Percentiles rank a stretch among this genome's conserved stretches.
Conservation (phyloP, 1,139 yeast genomes). For the Kodamaea sp. region DNA sequence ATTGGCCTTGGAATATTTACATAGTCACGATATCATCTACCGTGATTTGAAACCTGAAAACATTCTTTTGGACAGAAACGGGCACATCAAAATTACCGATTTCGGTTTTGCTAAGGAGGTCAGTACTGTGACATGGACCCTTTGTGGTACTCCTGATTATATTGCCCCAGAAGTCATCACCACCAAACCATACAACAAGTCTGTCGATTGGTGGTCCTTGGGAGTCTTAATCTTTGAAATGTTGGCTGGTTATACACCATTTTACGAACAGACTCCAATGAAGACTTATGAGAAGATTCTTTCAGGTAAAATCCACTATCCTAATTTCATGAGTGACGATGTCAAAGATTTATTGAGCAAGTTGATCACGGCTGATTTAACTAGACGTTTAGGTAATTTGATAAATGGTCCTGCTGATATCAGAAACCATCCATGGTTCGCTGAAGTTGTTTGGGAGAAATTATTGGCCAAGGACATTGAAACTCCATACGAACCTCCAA, state of each 20-base stretch:
- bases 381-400: constrained; percentile 57
- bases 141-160: constrained; percentile 66
- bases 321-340: constrained; percentile 52
- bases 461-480: constrained; percentile 57
- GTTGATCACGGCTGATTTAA: constrained; percentile 56
- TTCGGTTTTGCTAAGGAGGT: constrained; percentile 67
- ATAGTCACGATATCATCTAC: constrained; percentile 57
- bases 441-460: constrained; percentile 63
- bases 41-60: constrained; percentile 65
- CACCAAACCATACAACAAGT: constrained; percentile 61
- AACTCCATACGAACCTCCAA: constrained; percentile 66
- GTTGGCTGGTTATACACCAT: constrained; percentile 65
- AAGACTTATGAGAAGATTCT: constrained; percentile 62
- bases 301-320: constrained; percentile 52
- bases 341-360: constrained; percentile 51
- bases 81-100: constrained; percentile 61
- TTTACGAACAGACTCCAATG: constrained; percentile 62
- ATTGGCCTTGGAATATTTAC: constrained; percentile 58
- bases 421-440: constrained; percentile 58
- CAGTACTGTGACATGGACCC: constrained; percentile 58
- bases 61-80: constrained; percentile 56
- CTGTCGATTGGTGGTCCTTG: constrained; percentile 68
- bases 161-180: constrained; percentile 66
- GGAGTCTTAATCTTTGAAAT: constrained; percentile 62
- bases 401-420: constrained; percentile 60